Evolutionary conservation across 192 early-diverging fungal species (phyloP), one percentile per base, ranked within the genome.

Genomic region (Dimargaris verticillata): DNA sequence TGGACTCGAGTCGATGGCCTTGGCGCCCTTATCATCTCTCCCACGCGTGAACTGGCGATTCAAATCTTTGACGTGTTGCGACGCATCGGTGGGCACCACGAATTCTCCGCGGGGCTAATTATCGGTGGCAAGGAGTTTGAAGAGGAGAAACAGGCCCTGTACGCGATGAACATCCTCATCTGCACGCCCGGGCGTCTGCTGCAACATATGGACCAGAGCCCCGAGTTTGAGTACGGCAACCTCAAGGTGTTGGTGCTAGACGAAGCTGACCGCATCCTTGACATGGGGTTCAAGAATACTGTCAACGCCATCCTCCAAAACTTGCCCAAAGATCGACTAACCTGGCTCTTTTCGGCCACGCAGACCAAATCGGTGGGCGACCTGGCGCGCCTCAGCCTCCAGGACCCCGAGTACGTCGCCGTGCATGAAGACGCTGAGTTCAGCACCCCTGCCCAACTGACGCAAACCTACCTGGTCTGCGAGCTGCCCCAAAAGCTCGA

Each of bases 321-420:
- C 61, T 67, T 99, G 68, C 92, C 93, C 17, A 78, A 67, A 29
- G 71, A 87, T 28, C 75, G 95, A 28, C 92, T 94, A 64, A 99
- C 95, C 2, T 75, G 97, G 63, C 70, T 99, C 50, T 99, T 99
- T 61, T 95, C 93, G 44, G 95, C 95, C 6, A 99, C 95, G 12
- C 93, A 97, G 77, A 97, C 95, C 15, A 92, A 93, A 53, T 88
- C 88, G 28, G 91, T 99, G 38, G 87, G 85, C 66, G 95, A 99
- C 71, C 66, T 99, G 59, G 93, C 92, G 7, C 72, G 95, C 17
- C 76, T 99, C 25, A 89, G 87, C 66, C 70, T 97, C 46, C 79
- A 80, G 71, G 78, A 91, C 53, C 91, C 95, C 25, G 92, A 96
- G 68, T 95, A 95, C 67, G 89, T 99, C 22, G 83, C 91, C 17